Conservation (phyloP, 176 grass and related monocot species). For the Poa pratensis region DNA sequence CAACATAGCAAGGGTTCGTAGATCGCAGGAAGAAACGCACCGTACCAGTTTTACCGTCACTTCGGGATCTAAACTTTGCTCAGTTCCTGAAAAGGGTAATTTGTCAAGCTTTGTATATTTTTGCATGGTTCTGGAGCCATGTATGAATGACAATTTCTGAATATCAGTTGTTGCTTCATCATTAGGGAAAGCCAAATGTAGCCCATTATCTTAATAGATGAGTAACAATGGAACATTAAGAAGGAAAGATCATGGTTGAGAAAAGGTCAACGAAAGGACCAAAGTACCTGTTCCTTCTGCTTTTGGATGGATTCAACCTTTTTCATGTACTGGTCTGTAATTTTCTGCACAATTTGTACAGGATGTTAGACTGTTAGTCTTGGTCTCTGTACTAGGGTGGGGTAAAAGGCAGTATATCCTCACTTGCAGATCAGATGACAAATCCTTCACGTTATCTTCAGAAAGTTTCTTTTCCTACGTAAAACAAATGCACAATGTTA, state of each 20-base stretch:
- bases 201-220: neutral
- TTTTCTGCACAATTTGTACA: slow-evolving; percentile 72
- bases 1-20: neutral
- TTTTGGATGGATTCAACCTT: slow-evolving; percentile 79
- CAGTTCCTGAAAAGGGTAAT: slow-evolving; percentile 49
- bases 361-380: slow-evolving; percentile 6
- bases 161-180: neutral
- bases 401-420: slow-evolving; percentile 12
- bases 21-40: neutral
- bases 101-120: slow-evolving; percentile 2
- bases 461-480: slow-evolving; percentile 95
- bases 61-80: slow-evolving; percentile 53
- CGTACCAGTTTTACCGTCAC: slow-evolving; percentile 29
- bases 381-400: neutral
- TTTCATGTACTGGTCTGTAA: slow-evolving; percentile 89
- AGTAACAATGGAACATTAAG: neutral
- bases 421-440: slow-evolving; percentile 75
- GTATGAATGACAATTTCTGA: neutral
- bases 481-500: slow-evolving; percentile 22
- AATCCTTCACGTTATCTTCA: slow-evolving; percentile 85
- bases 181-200: neutral
- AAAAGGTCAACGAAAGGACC: slow-evolving; percentile 1
- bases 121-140: neutral
- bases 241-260: neutral
- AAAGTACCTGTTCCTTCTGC: slow-evolving; percentile 66